Base-by-base conservation (phyloP, 2,329 filamentous ascomycete species). In the Botrytis squamosa region DNA sequence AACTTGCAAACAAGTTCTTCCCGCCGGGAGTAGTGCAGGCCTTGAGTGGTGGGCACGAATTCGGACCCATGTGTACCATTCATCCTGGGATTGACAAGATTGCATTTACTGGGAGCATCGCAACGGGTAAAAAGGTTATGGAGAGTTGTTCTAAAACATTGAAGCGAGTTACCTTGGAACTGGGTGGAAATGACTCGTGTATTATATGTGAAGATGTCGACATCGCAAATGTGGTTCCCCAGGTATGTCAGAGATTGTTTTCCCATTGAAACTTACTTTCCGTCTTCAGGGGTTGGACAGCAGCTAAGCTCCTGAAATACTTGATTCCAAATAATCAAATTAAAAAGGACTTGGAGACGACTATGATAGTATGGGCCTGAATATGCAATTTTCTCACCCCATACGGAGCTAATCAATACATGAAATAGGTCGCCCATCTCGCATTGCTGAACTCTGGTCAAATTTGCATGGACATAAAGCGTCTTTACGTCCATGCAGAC, bases 401-500 rank as follows among this genome's bases (percentile, higher is more conserved):
- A 12, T 2, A n/a, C 20, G n/a, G 22, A 40, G 10, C 64, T 52
- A n/a, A 67, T 29, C 33, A 52, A 52, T 4, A 14, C 29, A 22
- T 29, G 4, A 42, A 29, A 22, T 25, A 84, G 75, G 81, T 87
- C 25, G 85, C 85, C 0, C 80, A 80, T 9, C 83, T 84, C 12
- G 83, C 84, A 25, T 87, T 88, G 74, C 83, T 87, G 72, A 86
- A 88, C 77, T 85, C 85, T 0, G 85, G 86, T 18, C 75, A 76
- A 38, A 84, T 88, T 25, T 88, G 87, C 79, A 84, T 88, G 60
- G 84, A 84, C 64, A 85, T 85, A 66, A 90, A 90, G 81, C 83
- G 89, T 0, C 81, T 90, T 59, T 90, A 88, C 78, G 85, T 91
- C 2, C 89, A 90, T 76, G 87, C 88, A 76, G 83, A 81, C 2